phyloP scores from a whole-genome alignment of 768 basidiomycete genomes.

The Leccinum barrowsii region DNA sequence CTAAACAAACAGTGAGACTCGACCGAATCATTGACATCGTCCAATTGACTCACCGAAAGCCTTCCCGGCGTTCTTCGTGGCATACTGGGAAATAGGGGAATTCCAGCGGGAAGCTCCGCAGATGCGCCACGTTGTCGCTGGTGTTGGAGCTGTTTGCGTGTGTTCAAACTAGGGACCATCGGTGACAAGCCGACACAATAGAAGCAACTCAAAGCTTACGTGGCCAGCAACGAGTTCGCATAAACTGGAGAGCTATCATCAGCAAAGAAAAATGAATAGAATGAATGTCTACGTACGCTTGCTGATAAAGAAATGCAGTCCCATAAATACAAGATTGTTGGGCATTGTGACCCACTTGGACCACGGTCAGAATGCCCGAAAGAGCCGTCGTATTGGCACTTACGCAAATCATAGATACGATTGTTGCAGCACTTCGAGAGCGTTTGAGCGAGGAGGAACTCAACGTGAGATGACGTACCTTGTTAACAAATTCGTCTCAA shows the following conservation, averaged over 20 bases:
- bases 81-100: conserved; percentile 22
- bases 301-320: conserved; percentile 49
- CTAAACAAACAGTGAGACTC: not conserved
- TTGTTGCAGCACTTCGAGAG: conserved; percentile 36
- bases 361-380: not conserved
- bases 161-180: conserved; percentile 31
- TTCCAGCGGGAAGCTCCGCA: conserved; percentile 25
- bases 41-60: conserved; percentile 11
- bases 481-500: conserved; percentile 52
- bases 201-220: conserved; percentile 19
- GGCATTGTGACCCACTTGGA: conserved; percentile 45
- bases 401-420: conserved; percentile 42
- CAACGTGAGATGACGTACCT: conserved; percentile 27
- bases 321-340: conserved; percentile 49
- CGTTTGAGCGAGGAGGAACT: not conserved
- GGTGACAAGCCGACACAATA: not conserved
- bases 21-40: not conserved
- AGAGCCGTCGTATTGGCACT: conserved; percentile 7
- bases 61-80: conserved; percentile 11
- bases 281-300: conserved; percentile 36
- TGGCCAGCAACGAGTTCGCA: conserved; percentile 49
- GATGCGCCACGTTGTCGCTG: conserved; percentile 30
- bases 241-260: conserved; percentile 35
- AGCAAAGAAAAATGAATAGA: not conserved
- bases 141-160: conserved; percentile 32